Conservation (phyloP, 2,329 filamentous ascomycete species). For the Pseudopyrenochaeta lycopersici region DNA sequence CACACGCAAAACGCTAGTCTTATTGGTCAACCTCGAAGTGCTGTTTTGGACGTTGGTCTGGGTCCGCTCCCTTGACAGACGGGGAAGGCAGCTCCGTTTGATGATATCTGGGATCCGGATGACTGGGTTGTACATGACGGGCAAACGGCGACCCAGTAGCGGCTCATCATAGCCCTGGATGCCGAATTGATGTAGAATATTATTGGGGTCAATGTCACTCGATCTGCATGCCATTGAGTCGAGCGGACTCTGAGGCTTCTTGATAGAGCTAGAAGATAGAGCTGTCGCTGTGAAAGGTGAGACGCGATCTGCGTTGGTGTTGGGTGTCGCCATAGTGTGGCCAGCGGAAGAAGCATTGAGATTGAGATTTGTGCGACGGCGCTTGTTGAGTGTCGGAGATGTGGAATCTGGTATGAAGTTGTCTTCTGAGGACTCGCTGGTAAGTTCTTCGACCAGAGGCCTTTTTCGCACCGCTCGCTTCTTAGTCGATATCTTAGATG, state of each 20-base stretch:
- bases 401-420: slow-evolving; percentile 11
- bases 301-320: slow-evolving; percentile 1
- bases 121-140: slow-evolving; percentile 14
- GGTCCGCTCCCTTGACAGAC: slow-evolving; percentile 5
- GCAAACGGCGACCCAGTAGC: slow-evolving; percentile 17
- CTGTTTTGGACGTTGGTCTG: slow-evolving; percentile 6
- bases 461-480: slow-evolving; percentile 11
- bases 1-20: background rate
- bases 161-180: slow-evolving; percentile 19
- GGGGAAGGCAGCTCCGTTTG: slow-evolving; percentile 6
- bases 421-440: slow-evolving; percentile 12
- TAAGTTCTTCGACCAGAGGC: background rate
- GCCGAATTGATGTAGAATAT: slow-evolving; percentile 3
- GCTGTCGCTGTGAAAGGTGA: background rate
- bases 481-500: background rate
- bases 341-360: slow-evolving; percentile 14
- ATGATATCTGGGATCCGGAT: slow-evolving; percentile 16
- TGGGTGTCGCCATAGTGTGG: background rate
- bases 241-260: no score
- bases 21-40: background rate
- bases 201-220: background rate
- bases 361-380: slow-evolving; percentile 10
- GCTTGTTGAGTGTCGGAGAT: slow-evolving; percentile 18
- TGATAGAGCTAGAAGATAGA: no score
- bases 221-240: no score